Evolutionary conservation across 2,329 filamentous ascomycete genomes (phyloP), one percentile per base, ranked within the genome.

Genomic region (Dactylonectria macrodidyma): DNA sequence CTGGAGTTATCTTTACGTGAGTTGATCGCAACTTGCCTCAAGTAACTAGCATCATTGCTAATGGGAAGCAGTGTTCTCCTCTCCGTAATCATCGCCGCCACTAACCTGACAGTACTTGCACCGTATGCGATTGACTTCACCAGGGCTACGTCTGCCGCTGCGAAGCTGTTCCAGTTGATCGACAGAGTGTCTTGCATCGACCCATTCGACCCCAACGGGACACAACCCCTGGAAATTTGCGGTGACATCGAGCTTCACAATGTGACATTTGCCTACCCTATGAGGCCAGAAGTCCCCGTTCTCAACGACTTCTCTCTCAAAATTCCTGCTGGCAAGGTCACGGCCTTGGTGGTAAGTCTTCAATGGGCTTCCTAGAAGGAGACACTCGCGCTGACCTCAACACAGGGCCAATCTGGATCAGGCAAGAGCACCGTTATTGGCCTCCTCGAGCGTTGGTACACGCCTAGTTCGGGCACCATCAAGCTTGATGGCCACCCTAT

Each of bases 1-100:
- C 79, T 5, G 83, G 83, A 14, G 75, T 78, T 9, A 80, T 85
- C 33, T 82, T 84, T 38, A 83, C 78, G 78, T 81, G 62, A 51
- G 68, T 63, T 41, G 38, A 14, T 3, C 16, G 26, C 36, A 8
- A 9, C n/a, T 24, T 3, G 2, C 3, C 30, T 9, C 34, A 3
- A 26, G 3, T 10, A 11, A 0, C 5, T 4, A 30, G 33, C 14
- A 5, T n/a, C n/a, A 34, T 54, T 5, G 24, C 62, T 55, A 22
- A 47, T 30, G 16, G 9, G 44, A 22, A 26, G 2, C 7, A 81
- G 78, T 1, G 82, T 84, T 10, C 65, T 84, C 1, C 69, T 83
- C 12, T 81, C 81, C 2, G 80, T 83, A 9, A 75, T 82, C 22
- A 79, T 83, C 51, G 82, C 78, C 12, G 75, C 81, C 26, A 75